phyloP scores from a whole-genome alignment of 768 basidiomycete genomes.

The Chalciporus sphaerocephalus region DNA sequence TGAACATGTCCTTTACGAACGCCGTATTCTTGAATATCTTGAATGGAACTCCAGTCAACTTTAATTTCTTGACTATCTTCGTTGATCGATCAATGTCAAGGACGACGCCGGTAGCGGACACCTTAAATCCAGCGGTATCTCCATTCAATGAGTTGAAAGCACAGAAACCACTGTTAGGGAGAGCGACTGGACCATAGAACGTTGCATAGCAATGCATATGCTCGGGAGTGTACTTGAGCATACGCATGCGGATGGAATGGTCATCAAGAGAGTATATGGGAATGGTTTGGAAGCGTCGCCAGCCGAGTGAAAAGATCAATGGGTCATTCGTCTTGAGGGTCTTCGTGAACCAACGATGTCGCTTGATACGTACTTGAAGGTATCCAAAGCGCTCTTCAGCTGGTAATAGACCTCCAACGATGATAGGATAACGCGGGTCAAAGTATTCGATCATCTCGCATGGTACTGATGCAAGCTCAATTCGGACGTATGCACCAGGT shows the following conservation, averaged over 20 bases:
- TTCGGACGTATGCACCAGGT: slow-evolving; percentile 88
- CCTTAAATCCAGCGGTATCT: slow-evolving; percentile 73
- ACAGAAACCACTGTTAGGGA: slow-evolving; percentile 96
- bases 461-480: slow-evolving; percentile 81
- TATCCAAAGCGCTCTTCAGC: slow-evolving; percentile 92
- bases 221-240: slow-evolving; percentile 99
- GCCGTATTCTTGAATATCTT: slow-evolving; percentile 99
- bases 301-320: slow-evolving; percentile 93
- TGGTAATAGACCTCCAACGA: slow-evolving; percentile 86
- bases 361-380: slow-evolving; percentile 92
- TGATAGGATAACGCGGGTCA: slow-evolving; percentile 83
- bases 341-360: slow-evolving; percentile 88
- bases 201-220: slow-evolving; percentile 99
- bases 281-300: slow-evolving; percentile 92
- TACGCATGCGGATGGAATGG: slow-evolving; percentile 95
- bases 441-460: slow-evolving; percentile 93
- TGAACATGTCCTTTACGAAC: slow-evolving; percentile 98
- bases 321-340: slow-evolving; percentile 98
- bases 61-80: slow-evolving; percentile 97
- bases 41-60: slow-evolving; percentile 90
- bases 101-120: slow-evolving; percentile 92
- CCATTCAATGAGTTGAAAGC: slow-evolving; percentile 82
- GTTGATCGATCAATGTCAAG: slow-evolving; percentile 88
- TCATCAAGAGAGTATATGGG: slow-evolving; percentile 97
- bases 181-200: slow-evolving; percentile 88